Conservation (phyloP, 768 basidiomycete species). For the Macrolepiota fuliginosa region DNA sequence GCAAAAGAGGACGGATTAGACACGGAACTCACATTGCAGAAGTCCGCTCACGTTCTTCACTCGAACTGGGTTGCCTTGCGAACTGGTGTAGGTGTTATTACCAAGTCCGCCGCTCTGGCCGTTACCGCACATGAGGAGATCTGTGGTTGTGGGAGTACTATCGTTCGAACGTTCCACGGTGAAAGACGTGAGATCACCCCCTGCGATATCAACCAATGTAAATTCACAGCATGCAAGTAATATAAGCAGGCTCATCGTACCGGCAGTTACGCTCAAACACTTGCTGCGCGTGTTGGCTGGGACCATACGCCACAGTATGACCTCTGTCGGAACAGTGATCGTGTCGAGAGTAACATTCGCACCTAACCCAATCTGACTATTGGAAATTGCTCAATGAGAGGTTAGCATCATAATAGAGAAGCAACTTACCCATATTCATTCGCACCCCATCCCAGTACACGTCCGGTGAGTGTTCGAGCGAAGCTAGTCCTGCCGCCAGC, state of each 20-base stretch:
- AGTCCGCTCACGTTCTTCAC: constrained; percentile 82
- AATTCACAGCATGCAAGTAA: not conserved
- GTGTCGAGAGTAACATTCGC: constrained; percentile 56
- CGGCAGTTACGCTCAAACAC: constrained; percentile 67
- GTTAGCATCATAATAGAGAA: not conserved
- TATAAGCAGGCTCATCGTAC: constrained; percentile 29
- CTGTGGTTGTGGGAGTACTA: constrained; percentile 26
- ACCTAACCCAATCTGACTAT: constrained; percentile 81
- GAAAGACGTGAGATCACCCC: constrained; percentile 78
- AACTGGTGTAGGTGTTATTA: constrained; percentile 63
- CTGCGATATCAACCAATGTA: constrained; percentile 27
- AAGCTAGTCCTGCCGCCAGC: constrained; percentile 76
- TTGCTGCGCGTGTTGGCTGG: constrained; percentile 48
- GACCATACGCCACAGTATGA: constrained; percentile 63
- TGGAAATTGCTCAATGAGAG: constrained; percentile 7
- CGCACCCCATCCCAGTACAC: constrained; percentile 86
- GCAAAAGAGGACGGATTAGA: not conserved
- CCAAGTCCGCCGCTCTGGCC: constrained; percentile 83
- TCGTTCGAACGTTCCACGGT: constrained; percentile 52
- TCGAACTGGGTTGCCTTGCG: constrained; percentile 66
- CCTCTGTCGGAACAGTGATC: constrained; percentile 83
- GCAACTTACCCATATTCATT: constrained; percentile 75
- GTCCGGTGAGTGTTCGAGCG: constrained; percentile 60
- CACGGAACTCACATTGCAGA: constrained; percentile 68
- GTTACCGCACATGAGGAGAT: constrained; percentile 75